These are phyloP conservation scores for Megacollybia platyphylla DNA, from an alignment of 1,284 basidiomycete species.

Conservation along the genomic window DNA sequence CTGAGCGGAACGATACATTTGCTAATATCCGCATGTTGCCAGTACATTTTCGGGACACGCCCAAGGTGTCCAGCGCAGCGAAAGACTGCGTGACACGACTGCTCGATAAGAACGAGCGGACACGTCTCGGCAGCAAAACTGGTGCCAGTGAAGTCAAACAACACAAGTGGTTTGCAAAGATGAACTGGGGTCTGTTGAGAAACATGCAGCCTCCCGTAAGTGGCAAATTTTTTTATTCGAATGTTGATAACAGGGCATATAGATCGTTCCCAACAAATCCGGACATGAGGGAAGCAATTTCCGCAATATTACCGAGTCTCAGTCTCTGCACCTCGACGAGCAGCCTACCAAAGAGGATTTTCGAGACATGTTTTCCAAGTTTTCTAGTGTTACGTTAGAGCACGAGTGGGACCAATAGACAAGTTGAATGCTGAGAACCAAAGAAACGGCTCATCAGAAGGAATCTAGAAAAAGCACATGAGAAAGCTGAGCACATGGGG, in stretches of 20 bases:
- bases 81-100: conserved; percentile 84
- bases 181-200: conserved; percentile 94
- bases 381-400: conserved; percentile 80
- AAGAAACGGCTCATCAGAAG: not conserved
- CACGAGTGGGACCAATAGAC: conserved; percentile 46
- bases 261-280: conserved; percentile 65
- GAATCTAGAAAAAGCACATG: not conserved
- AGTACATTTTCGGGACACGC: conserved; percentile 80
- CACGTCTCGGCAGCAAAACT: conserved; percentile 80
- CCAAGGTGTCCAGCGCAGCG: conserved; percentile 77
- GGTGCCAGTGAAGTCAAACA: conserved; percentile 98
- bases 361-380: conserved; percentile 60
- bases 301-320: conserved; percentile 81
- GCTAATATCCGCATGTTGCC: conserved; percentile 85
- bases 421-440: not conserved
- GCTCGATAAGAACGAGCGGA: conserved; percentile 88
- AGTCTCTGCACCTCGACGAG: conserved; percentile 79
- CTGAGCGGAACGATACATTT: conserved; percentile 92
- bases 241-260: conserved; percentile 8
- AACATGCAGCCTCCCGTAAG: conserved; percentile 88
- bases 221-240: conserved; percentile 10
- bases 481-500: not conserved
- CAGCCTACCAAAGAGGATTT: conserved; percentile 28
- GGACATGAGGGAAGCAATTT: conserved; percentile 78
- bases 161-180: conserved; percentile 95